Evolutionary conservation across 129 eudicot genomes (phyloP), one percentile per base, ranked within the genome.

Genomic region (Centrapalus pauciflorus): DNA sequence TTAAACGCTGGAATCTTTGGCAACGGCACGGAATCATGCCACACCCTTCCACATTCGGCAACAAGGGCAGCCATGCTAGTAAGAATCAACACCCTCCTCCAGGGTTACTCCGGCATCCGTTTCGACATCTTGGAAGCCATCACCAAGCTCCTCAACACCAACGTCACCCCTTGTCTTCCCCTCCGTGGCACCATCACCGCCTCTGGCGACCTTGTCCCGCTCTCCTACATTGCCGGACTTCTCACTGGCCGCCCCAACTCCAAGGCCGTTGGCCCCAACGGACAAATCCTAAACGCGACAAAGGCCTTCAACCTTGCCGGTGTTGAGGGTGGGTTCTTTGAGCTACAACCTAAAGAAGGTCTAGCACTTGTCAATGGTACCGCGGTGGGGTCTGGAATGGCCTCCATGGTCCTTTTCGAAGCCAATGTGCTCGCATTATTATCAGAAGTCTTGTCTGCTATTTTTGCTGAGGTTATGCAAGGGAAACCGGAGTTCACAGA

Each of bases 391-490:
- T 89, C 96, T 4, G 94, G 90, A 0, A 62, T 89, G 86, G 96
- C 96, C 37, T 81, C 96, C 4, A 86, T 86, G 76, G 96, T 87
- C 3, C 83, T 89, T 1, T 89, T 81, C 40, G 96, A 89, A 32
- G 76, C 95, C 30, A 89, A 89, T 41, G 79, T 89, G 28, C 84
- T 83, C 5, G 87, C 82, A 3, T 60, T 89, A 8, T 30, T 89
- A 7, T 76, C 96, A 11, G 95, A 83, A 76, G 95, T 89, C 2
- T 27, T 83, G 38, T 89, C 96, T 1, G 96, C 96, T 12, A 71
- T 89, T 25, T 89, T 89, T n/a, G 95, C 96, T 16, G 95, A 89
- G 75, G 96, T 89, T 11, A 89, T 89, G 96, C 90, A 89, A 55
- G 96, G 96, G 0, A 89, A 89, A 28, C 95, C 95, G 0, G 96